Evolutionary conservation across 106 monocot genomes (phyloP), one percentile per base, ranked within the genome.

Genomic region (Amphibolis antarctica): DNA sequence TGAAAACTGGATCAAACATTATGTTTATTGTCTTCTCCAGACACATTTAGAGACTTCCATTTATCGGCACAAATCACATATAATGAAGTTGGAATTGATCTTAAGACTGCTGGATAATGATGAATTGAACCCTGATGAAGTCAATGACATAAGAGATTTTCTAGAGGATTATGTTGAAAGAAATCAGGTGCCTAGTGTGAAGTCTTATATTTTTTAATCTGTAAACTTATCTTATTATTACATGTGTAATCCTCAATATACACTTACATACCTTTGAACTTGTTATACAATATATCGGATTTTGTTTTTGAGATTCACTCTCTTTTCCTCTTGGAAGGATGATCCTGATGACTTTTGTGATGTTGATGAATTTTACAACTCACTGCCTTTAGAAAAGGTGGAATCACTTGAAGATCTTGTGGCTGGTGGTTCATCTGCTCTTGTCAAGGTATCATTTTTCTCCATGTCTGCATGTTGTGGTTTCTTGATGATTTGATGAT

Each of bases 101-200:
- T 83, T 98, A 74, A 91, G 98, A 74, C 70, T 98, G 55, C 59
- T 98, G 29, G 98, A 98, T 73, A 98, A 98, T 83, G 90, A 98
- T 75, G 87, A 88, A 60, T 79, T 98, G 75, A 98, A 87, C 69
- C 87, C 91, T 79, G 98, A 98, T 17, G 85, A 98, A 65, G 91
- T 98, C 56, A 91, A 98, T 79, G 98, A 98, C 73, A 73, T 88
- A 51, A 91, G 80, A 81, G 90, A 98, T 53, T 91, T 91, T 71
- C 57, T 98, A 42, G 90, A 91, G 72, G 98, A 98, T 78, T 98
- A 98, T 77, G 87, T 91, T 59, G 98, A 98, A 75, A 78, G 98
- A 29, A 98, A 98, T 80, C 98, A 91, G 83, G 98, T 89, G 42
- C 50, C 19, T 23, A 51, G 31, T 75, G 20, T 66, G 1, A 27